Evolutionary conservation across 306 rosid species (phyloP), one percentile per base, ranked within the genome.

Genomic region (Ochetophila trinervis): DNA sequence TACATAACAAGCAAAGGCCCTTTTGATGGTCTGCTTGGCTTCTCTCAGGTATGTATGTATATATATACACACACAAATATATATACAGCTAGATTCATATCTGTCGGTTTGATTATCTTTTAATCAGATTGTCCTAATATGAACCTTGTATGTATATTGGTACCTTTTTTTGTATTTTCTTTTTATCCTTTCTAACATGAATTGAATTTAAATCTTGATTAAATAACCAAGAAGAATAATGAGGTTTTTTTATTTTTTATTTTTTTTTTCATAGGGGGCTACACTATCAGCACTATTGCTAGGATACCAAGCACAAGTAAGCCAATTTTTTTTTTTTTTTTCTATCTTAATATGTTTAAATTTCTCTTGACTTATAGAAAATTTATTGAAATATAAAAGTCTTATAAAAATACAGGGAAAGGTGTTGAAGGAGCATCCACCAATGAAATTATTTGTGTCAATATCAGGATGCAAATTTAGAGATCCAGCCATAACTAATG

Each of bases 1-100:
- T 86, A 88, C 83, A 88, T 91, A 63, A 91, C 84, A 55, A 73
- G 73, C 70, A 84, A 88, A 22, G 97, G 97, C 14, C 97, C 95
- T 52, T 88, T 86, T 74, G 86, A 84, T 84, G 97, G 97, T 16
- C 68, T 91, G 32, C 90, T 84, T 58, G 94, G 93, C 52, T 86
- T 89, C 69, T 89, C 93, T 37, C 93, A 86, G 92, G 96, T 84
- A 79, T 19, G 51, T 34, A 60, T 12, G 19, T 8, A 2, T 18
- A 50, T 40, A 40, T 40, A 40, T 40, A 40, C 4, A 27, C 4
- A 27, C 4, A 27, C 4, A 27, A 1, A 27, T 27, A 27, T 1
- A 27, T 27, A 27, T 1, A 27, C n/a, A n/a, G n/a, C n/a, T n/a
- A n/a, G n/a, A n/a, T n/a, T n/a, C n/a, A n/a, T n/a, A n/a, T n/a